Evolutionary conservation across 2,329 filamentous ascomycete genomes (phyloP).

Genomic region (Penicillium sp.): DNA sequence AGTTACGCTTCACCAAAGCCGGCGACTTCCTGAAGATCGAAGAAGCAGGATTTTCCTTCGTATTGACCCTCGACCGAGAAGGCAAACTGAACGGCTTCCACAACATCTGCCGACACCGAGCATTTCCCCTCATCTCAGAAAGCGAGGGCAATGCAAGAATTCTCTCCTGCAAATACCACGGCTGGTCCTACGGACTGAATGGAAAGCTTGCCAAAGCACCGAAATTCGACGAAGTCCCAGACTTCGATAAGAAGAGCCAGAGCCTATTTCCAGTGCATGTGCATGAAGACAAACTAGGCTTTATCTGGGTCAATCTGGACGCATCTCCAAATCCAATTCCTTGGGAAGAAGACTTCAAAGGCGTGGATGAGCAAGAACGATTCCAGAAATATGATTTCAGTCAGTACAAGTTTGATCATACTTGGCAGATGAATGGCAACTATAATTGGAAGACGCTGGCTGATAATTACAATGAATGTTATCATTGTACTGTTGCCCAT

Average conservation of each 20-base stretch:
- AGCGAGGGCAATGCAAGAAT: conserved; percentile 51
- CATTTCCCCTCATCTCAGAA: conserved; percentile 55
- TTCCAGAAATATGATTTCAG: conserved; percentile 16
- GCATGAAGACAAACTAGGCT: conserved; percentile 54
- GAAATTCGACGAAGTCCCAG: conserved; percentile 51
- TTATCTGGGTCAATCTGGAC: conserved; percentile 62
- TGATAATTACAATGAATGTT: conserved; percentile 50
- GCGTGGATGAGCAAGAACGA: conserved; percentile 14
- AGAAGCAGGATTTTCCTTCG: conserved; percentile 58
- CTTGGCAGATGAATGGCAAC: conserved; percentile 15
- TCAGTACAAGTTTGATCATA: conserved; percentile 20
- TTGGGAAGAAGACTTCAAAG: conserved; percentile 19
- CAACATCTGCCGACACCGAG: conserved; percentile 61
- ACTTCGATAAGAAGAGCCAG: conserved; percentile 46
- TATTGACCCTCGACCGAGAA: conserved; percentile 43
- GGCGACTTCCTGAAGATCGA: conserved; percentile 59
- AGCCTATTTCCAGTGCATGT: conserved; percentile 54
- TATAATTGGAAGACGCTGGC: conserved; percentile 25
- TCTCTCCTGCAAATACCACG: conserved; percentile 60
- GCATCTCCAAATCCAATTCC: conserved; percentile 14
- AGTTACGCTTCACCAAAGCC: conserved; percentile 46
- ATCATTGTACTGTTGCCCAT: conserved; percentile 35
- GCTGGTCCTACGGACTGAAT: conserved; percentile 59
- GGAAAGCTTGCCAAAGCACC: conserved; percentile 61
- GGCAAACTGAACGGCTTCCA: conserved; percentile 59